These are phyloP conservation scores for Mortierella sp. DNA, from an alignment of 371 early-diverging fungal species.

Conservation along the genomic window DNA sequence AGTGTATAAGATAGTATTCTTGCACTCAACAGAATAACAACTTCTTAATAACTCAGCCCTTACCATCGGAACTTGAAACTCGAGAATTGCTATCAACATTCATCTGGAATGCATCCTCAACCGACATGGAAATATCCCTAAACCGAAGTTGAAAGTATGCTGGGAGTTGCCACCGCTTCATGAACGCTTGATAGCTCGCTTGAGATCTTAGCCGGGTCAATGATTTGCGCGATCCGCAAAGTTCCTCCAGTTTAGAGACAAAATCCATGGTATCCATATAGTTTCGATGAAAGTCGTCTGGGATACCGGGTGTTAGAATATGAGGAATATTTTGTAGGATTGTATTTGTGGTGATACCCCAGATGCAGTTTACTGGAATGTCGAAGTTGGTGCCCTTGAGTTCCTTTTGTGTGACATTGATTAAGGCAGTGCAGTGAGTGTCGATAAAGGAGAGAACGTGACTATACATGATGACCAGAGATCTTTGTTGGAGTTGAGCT, in stretches of 20 bases:
- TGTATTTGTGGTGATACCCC: constrained; percentile 65
- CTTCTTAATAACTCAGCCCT: not conserved
- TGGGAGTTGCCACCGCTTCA: constrained; percentile 81
- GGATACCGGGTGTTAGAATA: constrained; percentile 80
- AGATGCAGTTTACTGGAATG: constrained; percentile 76
- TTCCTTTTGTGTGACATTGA: constrained; percentile 73
- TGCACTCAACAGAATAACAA: not conserved
- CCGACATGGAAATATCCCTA: constrained; percentile 28
- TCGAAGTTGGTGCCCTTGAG: constrained; percentile 79
- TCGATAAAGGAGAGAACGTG: constrained; percentile 69
- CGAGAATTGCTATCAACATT: constrained; percentile 17
- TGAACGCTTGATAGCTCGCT: constrained; percentile 73
- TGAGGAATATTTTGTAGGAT: constrained; percentile 65
- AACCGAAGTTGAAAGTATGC: constrained; percentile 83
- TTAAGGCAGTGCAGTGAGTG: constrained; percentile 63
- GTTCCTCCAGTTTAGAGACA: constrained; percentile 67
- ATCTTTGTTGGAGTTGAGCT: constrained; percentile 28
- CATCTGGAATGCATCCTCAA: constrained; percentile 43
- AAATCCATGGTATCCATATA: constrained; percentile 76
- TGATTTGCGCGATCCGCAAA: constrained; percentile 64
- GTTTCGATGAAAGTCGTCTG: constrained; percentile 81
- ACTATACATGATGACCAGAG: constrained; percentile 68
- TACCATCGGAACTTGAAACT: constrained; percentile 22
- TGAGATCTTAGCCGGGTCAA: constrained; percentile 70
- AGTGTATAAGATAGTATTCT: not conserved